A percentile compares a stretch with the other conserved stretches of the same genome.
These are phyloP conservation scores for Ceratocystis destructans DNA, from an alignment of 2,329 filamentous ascomycete species.

Conservation along the genomic window DNA sequence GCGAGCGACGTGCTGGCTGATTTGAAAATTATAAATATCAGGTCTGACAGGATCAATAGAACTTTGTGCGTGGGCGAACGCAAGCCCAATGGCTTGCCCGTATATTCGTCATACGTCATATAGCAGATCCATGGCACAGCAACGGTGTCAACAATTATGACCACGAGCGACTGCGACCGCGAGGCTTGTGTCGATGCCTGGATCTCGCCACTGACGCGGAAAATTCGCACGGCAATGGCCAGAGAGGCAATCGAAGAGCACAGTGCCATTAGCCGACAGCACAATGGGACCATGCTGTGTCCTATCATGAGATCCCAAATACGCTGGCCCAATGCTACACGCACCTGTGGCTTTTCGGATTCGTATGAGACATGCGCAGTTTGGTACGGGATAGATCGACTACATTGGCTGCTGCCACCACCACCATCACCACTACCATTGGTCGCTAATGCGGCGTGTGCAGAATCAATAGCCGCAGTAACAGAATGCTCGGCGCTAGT, in stretches of 20 bases:
- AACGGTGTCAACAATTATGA: conserved; percentile 75
- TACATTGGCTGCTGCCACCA: conserved; percentile 19
- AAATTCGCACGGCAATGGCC: conserved; percentile 63
- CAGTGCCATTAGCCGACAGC: conserved; percentile 71
- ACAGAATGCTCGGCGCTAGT: conserved; percentile 22
- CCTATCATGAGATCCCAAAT: conserved; percentile 57
- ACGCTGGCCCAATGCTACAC: conserved; percentile 35
- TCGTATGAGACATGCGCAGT: conserved; percentile 10
- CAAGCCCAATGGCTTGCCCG: conserved; percentile 78
- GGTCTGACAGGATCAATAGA: conserved; percentile 74
- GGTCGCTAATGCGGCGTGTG: neutral
- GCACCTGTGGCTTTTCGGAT: conserved; percentile 23
- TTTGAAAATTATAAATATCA: conserved; percentile 96
- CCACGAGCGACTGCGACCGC: conserved; percentile 70
- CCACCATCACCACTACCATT: neutral
- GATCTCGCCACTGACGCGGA: conserved; percentile 35
- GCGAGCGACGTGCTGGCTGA: conserved; percentile 83
- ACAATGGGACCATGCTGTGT: conserved; percentile 71
- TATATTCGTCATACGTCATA: conserved; percentile 95
- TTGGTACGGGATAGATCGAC: conserved; percentile 15
- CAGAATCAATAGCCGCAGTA: neutral
- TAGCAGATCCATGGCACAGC: conserved; percentile 84
- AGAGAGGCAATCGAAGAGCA: conserved; percentile 71
- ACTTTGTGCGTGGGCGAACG: conserved; percentile 76
- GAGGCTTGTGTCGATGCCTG: conserved; percentile 32